Base-by-base conservation (phyloP, 495 filamentous ascomycete species). In the Cenococcum geophilum region DNA sequence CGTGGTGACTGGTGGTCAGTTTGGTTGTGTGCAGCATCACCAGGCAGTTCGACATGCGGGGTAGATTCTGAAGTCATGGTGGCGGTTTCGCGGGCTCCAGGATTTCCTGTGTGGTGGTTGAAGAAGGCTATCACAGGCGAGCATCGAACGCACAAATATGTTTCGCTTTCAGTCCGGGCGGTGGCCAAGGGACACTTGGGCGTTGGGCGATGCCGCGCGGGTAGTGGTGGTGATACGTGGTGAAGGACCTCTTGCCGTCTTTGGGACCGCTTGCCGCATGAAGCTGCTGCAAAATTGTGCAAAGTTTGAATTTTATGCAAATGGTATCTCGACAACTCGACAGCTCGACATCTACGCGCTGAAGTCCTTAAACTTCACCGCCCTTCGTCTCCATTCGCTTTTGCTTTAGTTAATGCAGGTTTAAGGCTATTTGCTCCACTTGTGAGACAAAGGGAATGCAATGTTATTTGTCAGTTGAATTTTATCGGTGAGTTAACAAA, bases 1-100 rank as follows among this genome's bases (percentile, higher is more conserved):
- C 60, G 16, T 18, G 66, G 66, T 22, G 55, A 52, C 40, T 60
- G 16, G 48, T 14, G 43, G 20, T 18, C 20, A 5, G 16, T 4
- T 21, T 35, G 53, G 11, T 45, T 36, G 55, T 12, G 40, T 21
- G 36, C 11, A 22, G 18, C 54, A 36, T 21, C 20, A 34, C 34
- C 20, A 12, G 55, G 49, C 23, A 52, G 25, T 20, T 52, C 49
- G 20, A 52, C 49, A 32, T 52, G 49, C 40, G 40, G 40, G 40
- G 40, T 10, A 45, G 40, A 45, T 45, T 45, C 40, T 18, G 40
- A 45, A 45, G 40, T 45, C 40, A 45, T 45, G 18, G 40, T 45
- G 40, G 40, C 40, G 18, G 40, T 45, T 18, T 45, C 4, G 1
- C 18, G 11, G 40, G 18, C 14, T 45, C 40, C 40, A 45, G 40